phyloP scores from a whole-genome alignment of 331 rosid genomes.

The Arachis monticola region DNA sequence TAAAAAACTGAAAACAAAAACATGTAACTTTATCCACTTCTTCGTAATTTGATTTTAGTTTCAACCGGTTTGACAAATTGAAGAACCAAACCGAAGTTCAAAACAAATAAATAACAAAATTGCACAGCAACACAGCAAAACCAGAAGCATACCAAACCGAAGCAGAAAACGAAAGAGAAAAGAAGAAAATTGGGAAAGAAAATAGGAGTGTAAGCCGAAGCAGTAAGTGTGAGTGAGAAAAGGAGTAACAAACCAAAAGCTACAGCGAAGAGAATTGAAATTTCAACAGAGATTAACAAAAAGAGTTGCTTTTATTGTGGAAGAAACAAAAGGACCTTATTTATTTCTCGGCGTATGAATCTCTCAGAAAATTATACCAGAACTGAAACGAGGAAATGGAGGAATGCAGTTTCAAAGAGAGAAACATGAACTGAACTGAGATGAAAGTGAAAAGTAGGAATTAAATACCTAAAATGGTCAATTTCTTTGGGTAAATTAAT shows the following conservation, averaged over 20 bases:
- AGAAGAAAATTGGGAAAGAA: not conserved
- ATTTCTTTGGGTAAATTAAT: too few species aligned
- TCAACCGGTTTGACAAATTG: not conserved
- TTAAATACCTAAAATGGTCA: too few species aligned
- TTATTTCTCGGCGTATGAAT: slow-evolving; percentile 21
- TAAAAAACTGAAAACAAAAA: slow-evolving; percentile 2
- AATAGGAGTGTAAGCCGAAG: not conserved
- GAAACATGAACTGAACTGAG: not conserved
- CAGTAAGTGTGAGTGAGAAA: not conserved
- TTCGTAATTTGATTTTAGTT: not conserved
- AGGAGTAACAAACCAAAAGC: not conserved
- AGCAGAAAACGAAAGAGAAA: too few species aligned
- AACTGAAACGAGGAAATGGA: not conserved
- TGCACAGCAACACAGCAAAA: not conserved
- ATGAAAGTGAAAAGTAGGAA: too few species aligned
- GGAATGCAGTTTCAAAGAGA: not conserved
- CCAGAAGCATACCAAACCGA: not conserved
- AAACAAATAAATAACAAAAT: not conserved
- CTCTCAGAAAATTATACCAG: not conserved
- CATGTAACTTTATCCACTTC: not conserved
- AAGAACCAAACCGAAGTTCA: not conserved
- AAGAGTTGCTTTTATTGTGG: slow-evolving; percentile 8
- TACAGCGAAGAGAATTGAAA: not conserved
- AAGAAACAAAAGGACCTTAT: slow-evolving; percentile 24
- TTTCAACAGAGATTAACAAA: not conserved